These are phyloP conservation scores for Nemania bipapillata DNA, from an alignment of 2,329 filamentous ascomycete species.

Conservation along the genomic window DNA sequence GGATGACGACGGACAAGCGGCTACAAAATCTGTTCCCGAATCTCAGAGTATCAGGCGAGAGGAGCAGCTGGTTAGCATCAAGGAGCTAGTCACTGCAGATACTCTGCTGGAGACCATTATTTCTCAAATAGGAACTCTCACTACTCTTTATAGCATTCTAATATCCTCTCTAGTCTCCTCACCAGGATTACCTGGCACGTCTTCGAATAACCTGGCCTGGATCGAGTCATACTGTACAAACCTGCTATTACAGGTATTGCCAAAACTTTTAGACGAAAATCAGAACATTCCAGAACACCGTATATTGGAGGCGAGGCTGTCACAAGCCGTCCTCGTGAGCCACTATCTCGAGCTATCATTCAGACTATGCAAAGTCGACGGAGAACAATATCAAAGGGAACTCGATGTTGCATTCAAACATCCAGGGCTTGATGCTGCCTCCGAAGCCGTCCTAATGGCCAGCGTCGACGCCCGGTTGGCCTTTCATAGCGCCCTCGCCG, in stretches of 20 bases:
- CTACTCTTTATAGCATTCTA: slow-evolving; percentile 61
- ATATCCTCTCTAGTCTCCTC: slow-evolving; percentile 47
- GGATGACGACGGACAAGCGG: neutral
- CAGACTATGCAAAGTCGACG: slow-evolving; percentile 42
- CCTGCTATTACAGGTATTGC: slow-evolving; percentile 53
- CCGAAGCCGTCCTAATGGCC: slow-evolving; percentile 40
- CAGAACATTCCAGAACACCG: slow-evolving; percentile 19
- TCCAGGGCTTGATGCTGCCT: slow-evolving; percentile 39
- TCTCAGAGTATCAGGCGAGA: slow-evolving; percentile 47
- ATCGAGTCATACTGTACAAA: slow-evolving; percentile 66
- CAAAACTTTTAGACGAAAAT: slow-evolving; percentile 28
- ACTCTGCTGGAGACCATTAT: slow-evolving; percentile 75
- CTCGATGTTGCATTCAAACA: slow-evolving; percentile 46
- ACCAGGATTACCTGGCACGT: neutral
- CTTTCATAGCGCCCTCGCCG: slow-evolving; percentile 45
- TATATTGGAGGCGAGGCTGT: slow-evolving; percentile 43
- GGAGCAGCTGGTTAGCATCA: slow-evolving; percentile 73
- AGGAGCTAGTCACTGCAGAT: slow-evolving; percentile 71
- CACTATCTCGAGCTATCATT: slow-evolving; percentile 47
- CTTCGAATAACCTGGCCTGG: slow-evolving; percentile 59
- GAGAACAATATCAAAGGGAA: slow-evolving; percentile 45
- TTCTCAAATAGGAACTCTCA: slow-evolving; percentile 69
- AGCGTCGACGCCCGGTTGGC: slow-evolving; percentile 46
- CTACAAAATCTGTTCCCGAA: slow-evolving; percentile 48
- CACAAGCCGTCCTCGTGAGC: slow-evolving; percentile 45